Percentiles rank a stretch among this genome's conserved stretches.
These are phyloP conservation scores for Eutrema yunnanense DNA, from an alignment of 345 rosid genomes.

Conservation along the genomic window DNA sequence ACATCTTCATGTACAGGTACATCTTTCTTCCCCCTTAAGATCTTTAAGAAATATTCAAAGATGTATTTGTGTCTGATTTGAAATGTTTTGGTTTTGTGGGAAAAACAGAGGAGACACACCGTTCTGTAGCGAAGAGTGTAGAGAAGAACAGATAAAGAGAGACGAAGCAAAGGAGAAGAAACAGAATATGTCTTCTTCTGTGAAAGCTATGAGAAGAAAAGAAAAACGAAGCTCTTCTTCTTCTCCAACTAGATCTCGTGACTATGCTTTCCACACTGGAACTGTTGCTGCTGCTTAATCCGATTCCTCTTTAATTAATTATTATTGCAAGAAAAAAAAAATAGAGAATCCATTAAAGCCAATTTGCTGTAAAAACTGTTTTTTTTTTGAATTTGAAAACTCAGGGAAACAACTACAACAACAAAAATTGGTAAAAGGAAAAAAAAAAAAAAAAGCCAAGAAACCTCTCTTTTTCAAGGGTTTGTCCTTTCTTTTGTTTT, in stretches of 20 bases:
- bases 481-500: conserved; percentile 6
- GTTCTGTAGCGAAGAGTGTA: conserved; percentile 85
- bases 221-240: conserved; percentile 28
- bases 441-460: neutral
- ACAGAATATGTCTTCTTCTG: conserved; percentile 52
- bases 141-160: conserved; percentile 70
- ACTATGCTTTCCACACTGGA: conserved; percentile 24
- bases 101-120: conserved; percentile 75
- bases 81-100: neutral
- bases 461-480: conserved; percentile 19
- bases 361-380: conserved; percentile 4
- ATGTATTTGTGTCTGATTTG: conserved; percentile 3
- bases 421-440: neutral
- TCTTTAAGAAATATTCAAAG: neutral
- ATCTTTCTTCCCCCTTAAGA: neutral
- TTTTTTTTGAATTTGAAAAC: conserved; percentile 7
- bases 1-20: conserved; percentile 90
- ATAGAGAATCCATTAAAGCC: conserved; percentile 4
- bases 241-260: conserved; percentile 34
- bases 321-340: neutral
- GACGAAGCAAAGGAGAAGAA: conserved; percentile 63
- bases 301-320: neutral
- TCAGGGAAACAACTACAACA: neutral
- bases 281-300: conserved; percentile 33
- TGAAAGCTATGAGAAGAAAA: conserved; percentile 51